These are phyloP conservation scores for Albizia julibrissin DNA, from an alignment of 306 rosid genomes.

Conservation along the genomic window DNA sequence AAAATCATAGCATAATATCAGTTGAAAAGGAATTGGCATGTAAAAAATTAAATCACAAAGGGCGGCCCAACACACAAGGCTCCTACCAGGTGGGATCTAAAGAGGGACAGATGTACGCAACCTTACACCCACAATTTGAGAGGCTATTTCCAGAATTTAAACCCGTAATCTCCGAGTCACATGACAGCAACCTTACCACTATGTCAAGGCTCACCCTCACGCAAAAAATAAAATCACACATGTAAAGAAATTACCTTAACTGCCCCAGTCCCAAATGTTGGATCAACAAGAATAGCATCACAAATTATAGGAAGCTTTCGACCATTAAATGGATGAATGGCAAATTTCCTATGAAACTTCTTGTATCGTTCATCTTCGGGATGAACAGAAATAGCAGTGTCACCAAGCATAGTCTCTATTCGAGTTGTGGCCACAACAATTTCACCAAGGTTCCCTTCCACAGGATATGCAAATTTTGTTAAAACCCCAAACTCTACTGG, in stretches of 20 bases:
- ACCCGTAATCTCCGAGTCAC: no score
- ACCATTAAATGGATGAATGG: slow-evolving; percentile 88
- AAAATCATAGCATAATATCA: slow-evolving; percentile 20
- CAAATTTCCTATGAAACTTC: slow-evolving; percentile 82
- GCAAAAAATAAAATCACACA: not conserved
- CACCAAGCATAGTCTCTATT: slow-evolving; percentile 98
- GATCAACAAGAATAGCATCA: slow-evolving; percentile 91
- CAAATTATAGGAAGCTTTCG: slow-evolving; percentile 80
- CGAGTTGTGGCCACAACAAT: slow-evolving; percentile 94
- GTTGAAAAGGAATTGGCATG: slow-evolving; percentile 20
- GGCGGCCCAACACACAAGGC: no score
- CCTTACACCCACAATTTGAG: no score
- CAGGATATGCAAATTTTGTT: slow-evolving; percentile 83
- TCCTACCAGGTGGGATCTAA: no score
- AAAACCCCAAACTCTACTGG: slow-evolving; percentile 88
- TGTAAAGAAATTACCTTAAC: slow-evolving; percentile 70
- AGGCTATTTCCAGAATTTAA: no score
- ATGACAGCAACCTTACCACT: no score
- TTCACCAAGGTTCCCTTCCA: slow-evolving; percentile 84
- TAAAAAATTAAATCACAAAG: not conserved
- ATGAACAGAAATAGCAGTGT: slow-evolving; percentile 90
- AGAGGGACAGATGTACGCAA: no score
- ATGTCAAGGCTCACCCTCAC: no score
- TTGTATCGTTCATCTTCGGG: slow-evolving; percentile 73
- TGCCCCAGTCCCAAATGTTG: slow-evolving; percentile 91